Evolutionary conservation across 169 alveolate species (phyloP).

Genomic region (Plasmodium vinckei): DNA sequence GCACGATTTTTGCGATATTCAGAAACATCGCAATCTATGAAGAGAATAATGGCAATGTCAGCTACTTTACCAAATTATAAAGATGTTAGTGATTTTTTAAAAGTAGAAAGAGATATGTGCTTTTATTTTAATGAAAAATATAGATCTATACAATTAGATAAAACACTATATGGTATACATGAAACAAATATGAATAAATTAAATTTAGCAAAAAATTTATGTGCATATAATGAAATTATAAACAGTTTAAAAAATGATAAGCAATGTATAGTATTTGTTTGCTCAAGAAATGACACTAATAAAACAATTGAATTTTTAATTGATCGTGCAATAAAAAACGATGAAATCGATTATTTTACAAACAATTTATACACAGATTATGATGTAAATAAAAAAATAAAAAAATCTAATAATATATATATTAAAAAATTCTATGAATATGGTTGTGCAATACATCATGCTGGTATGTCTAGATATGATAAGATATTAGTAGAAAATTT

Average conservation of each 20-base stretch:
- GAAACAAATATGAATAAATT: constrained; percentile 94
- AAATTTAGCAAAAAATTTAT: constrained; percentile 92
- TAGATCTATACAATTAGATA: constrained; percentile 98
- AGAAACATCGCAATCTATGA: constrained; percentile 83
- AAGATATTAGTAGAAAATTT: constrained; percentile 96
- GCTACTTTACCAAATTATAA: constrained; percentile 99
- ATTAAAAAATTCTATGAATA: constrained; percentile 90
- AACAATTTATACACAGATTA: constrained; percentile 70
- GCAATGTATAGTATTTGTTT: constrained; percentile 85
- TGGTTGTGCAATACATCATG: constrained; percentile 99
- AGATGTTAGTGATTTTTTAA: constrained; percentile 98
- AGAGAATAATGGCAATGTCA: constrained; percentile 95
- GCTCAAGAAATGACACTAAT: constrained; percentile 94
- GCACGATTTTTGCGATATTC: constrained; percentile 97
- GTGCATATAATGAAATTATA: constrained; percentile 74
- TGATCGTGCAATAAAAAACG: constrained; percentile 74
- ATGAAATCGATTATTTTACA: constrained; percentile 30
- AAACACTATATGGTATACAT: constrained; percentile 96
- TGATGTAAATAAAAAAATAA: constrained; percentile 48
- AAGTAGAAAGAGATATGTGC: constrained; percentile 94
- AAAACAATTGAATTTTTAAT: constrained; percentile 91
- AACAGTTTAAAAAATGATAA: constrained; percentile 80
- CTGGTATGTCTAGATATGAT: constrained; percentile 98
- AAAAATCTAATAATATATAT: constrained; percentile 57
- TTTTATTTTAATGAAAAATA: constrained; percentile 96